These are phyloP conservation scores for Fusarium humuli DNA, from an alignment of 2,329 filamentous ascomycete species.

Conservation along the genomic window DNA sequence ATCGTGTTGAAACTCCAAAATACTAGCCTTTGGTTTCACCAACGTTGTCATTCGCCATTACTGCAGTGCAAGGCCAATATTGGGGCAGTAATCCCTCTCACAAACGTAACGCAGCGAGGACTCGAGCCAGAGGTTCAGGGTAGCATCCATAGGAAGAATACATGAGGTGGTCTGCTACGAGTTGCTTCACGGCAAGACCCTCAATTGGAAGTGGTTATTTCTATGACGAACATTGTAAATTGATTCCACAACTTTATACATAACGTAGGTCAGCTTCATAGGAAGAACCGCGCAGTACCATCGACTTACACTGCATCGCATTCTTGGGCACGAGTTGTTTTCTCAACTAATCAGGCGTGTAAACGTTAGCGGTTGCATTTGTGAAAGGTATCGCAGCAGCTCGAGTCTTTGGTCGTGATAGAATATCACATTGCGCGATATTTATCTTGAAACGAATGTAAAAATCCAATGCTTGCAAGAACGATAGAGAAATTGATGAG, in stretches of 20 bases:
- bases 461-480: not conserved
- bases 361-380: not conserved
- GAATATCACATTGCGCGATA: not conserved
- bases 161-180: not conserved
- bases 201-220: not conserved
- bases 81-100: conserved; percentile 3
- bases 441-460: not conserved
- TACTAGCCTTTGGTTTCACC: conserved; percentile 22
- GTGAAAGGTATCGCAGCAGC: conserved; percentile 11
- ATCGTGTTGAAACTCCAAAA: conserved; percentile 5
- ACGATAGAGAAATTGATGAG: not conserved
- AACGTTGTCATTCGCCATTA: conserved; percentile 17
- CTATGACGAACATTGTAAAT: not conserved
- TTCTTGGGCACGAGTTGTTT: not conserved
- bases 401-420: not conserved
- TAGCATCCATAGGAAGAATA: not conserved
- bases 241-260: not conserved
- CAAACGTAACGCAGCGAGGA: conserved; percentile 10
- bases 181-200: not conserved
- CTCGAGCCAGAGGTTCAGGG: conserved; percentile 4
- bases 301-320: not conserved
- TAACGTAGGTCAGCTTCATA: not conserved
- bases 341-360: not conserved
- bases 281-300: not conserved
- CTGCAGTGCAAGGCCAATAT: conserved; percentile 28